Conservation (phyloP, 331 rosid genomes). For the Malus hybrid region DNA sequence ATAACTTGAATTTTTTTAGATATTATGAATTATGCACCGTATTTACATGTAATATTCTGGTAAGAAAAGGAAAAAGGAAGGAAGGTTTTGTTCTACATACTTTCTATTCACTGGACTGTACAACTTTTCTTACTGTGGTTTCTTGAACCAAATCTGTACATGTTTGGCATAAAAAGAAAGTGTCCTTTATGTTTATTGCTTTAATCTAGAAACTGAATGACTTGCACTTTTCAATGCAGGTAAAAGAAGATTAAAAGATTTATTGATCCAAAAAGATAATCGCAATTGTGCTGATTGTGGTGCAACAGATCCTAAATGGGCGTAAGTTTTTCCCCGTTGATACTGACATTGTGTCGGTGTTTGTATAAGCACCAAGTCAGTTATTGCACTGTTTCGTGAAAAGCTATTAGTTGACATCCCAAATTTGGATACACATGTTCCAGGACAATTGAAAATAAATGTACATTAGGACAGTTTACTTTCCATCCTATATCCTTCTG, state of each 20-base stretch:
- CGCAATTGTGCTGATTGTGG: conserved; percentile 88
- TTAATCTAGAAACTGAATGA: conserved; percentile 29
- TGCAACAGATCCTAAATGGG: conserved; percentile 96
- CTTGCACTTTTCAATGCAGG: conserved; percentile 45
- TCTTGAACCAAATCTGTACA: background rate
- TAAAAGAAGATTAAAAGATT: conserved; percentile 66
- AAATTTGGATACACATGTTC: background rate
- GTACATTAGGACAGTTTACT: background rate
- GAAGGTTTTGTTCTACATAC: background rate
- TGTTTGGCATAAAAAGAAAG: background rate
- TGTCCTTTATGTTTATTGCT: background rate
- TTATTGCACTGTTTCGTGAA: background rate
- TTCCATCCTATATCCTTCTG: background rate
- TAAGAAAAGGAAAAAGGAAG: no score
- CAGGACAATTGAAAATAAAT: background rate
- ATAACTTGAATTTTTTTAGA: background rate
- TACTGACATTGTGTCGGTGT: background rate
- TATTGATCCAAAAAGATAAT: conserved; percentile 68
- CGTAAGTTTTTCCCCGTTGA: conserved; percentile 51
- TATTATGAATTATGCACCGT: background rate
- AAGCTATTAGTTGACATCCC: background rate
- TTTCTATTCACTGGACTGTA: background rate
- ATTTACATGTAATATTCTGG: background rate
- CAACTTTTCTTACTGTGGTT: background rate
- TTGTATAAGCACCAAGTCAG: background rate